Evolutionary conservation across 2,329 filamentous ascomycete species (phyloP), one percentile per base, ranked within the genome.

Genomic region (Fusarium burgessii): DNA sequence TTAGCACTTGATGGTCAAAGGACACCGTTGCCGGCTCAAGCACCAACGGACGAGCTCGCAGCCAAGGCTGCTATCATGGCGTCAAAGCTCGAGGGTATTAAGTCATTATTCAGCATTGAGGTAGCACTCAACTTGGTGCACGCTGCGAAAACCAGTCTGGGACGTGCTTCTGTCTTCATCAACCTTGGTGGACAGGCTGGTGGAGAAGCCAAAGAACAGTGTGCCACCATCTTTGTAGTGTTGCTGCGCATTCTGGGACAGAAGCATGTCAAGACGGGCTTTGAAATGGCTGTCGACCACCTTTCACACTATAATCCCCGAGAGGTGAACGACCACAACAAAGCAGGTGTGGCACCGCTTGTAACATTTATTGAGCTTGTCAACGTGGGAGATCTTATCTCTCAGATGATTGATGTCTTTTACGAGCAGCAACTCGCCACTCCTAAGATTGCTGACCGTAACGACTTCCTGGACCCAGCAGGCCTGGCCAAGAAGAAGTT

Each of bases 41-140:
- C 91, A 5, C 95, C 95, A 2, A 97, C 92, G 0, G 93, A 94
- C 60, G 96, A 99, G 80, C 87, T 99, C 33, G 95, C 95, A 38
- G 96, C 96, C 49, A 99, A 99, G 82, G 94, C 95, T n/a, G 95
- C 96, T 1, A 91, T 99, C 55, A 98, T 99, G 93, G 95, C 95
- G 62, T 94, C 93, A 13, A 91, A 94, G 69, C 86, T 99, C 18
- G 96, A 98, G 82, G 95, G 95, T 43, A 99, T 99, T 80, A 93
- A 93, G 75, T 94, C 94, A 18, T 86, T 99, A 18, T 98, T 98
- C 83, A 98, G 94, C 80, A 97, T 99, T 74, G 96, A 99, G 79
- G 91, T 99, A 14, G 96, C 96, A 1, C 86, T 99, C 33, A 93
- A 92, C 74, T 85, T 99, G 27, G 95, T 97, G 10, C 95, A 98